Conservation (phyloP, 306 rosid genomes). For the Adenanthera pavonina region DNA sequence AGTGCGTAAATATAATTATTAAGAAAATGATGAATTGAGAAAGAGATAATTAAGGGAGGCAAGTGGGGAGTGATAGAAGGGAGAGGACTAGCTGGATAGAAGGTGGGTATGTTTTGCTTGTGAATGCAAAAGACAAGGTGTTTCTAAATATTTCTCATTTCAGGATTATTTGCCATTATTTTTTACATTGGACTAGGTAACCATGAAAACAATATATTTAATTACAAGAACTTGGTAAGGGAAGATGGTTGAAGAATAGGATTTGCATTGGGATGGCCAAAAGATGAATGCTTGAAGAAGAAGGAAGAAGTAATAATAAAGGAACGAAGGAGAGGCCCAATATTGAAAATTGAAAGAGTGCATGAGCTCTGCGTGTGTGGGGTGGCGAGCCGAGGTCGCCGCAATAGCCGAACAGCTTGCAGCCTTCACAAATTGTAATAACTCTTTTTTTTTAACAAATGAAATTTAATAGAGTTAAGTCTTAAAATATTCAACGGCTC, state of each 20-base stretch:
- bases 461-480: too few species aligned
- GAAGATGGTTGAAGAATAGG: constrained; percentile 25
- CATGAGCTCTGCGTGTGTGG: constrained; percentile 10
- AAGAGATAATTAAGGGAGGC: not conserved
- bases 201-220: too few species aligned
- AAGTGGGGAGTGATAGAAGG: not conserved
- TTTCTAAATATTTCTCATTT: constrained; percentile 11
- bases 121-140: constrained; percentile 61
- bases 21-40: not conserved
- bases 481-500: too few species aligned
- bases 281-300: constrained; percentile 46
- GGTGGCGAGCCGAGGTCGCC: constrained; percentile 50
- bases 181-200: not conserved
- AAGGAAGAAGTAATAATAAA: constrained; percentile 10
- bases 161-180: not conserved
- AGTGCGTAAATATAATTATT: too few species aligned
- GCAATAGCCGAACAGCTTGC: constrained; percentile 75
- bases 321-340: constrained; percentile 29
- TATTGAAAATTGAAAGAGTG: constrained; percentile 59
- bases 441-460: too few species aligned
- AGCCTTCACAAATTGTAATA: constrained; percentile 12
- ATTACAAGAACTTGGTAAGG: too few species aligned
- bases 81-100: not conserved
- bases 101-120: constrained; percentile 73
- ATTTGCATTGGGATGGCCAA: constrained; percentile 47